Evolutionary conservation across 805 yeast species (phyloP).

Genomic region (Wickerhamomyces ciferrii): DNA sequence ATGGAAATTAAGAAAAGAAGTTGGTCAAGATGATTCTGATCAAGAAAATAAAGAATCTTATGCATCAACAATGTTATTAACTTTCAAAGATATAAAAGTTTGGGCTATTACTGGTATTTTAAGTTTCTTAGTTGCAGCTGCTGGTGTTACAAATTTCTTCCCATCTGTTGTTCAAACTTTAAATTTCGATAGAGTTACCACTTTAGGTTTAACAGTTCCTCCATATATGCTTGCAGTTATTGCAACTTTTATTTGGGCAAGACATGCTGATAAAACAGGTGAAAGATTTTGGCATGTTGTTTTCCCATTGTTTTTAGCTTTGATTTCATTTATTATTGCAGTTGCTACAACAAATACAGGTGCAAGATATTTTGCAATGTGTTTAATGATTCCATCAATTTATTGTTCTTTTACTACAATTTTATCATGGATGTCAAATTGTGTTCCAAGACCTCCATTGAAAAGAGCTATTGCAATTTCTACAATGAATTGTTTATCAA

Average conservation of each 20-base stretch:
- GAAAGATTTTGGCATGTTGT: constrained; percentile 49
- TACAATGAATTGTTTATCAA: constrained; percentile 49
- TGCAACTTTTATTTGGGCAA: constrained; percentile 45
- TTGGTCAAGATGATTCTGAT: constrained; percentile 24
- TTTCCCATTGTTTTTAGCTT: constrained; percentile 34
- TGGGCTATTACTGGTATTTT: constrained; percentile 41
- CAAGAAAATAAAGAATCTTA: constrained; percentile 22
- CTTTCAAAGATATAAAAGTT: constrained; percentile 37
- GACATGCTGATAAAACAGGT: constrained; percentile 50
- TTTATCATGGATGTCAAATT: constrained; percentile 51
- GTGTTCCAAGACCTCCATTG: constrained; percentile 52
- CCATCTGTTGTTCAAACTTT: constrained; percentile 58
- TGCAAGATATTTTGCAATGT: constrained; percentile 56
- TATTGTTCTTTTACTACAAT: constrained; percentile 49
- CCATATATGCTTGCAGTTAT: constrained; percentile 50
- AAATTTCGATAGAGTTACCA: constrained; percentile 41
- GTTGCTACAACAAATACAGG: constrained; percentile 47
- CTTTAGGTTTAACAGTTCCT: constrained; percentile 55
- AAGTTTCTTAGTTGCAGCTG: constrained; percentile 45
- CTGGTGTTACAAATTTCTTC: constrained; percentile 57
- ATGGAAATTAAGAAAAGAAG: constrained; percentile 23
- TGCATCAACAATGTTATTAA: constrained; percentile 29
- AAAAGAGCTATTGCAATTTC: constrained; percentile 57
- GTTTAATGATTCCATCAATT: constrained; percentile 50
- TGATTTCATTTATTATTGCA: constrained; percentile 42